phyloP scores from a whole-genome alignment of 495 filamentous ascomycete genomes.

The Evernia prunastri region DNA sequence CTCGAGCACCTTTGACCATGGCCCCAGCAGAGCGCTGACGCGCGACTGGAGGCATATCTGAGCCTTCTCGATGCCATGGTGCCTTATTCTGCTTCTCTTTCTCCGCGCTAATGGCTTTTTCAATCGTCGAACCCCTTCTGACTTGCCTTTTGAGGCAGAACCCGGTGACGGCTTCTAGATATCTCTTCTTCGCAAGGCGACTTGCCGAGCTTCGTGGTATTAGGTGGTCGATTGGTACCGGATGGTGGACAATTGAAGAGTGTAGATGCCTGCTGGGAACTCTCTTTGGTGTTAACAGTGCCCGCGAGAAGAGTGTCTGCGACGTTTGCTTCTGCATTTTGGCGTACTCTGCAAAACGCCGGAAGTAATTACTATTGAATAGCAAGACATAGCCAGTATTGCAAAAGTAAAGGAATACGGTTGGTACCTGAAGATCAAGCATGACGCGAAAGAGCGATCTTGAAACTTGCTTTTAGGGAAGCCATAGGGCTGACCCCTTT shows the following conservation, averaged over 20 bases:
- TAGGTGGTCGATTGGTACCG: not conserved
- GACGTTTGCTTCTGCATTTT: slow-evolving; percentile 8
- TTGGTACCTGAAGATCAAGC: not conserved
- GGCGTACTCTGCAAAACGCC: not conserved
- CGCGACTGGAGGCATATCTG: slow-evolving; percentile 50
- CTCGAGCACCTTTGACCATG: slow-evolving; percentile 55
- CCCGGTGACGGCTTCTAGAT: not conserved
- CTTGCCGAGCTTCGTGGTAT: not conserved
- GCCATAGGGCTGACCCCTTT: slow-evolving; percentile 18
- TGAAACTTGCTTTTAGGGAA: slow-evolving; percentile 7
- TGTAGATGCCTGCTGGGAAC: not conserved
- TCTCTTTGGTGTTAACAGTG: slow-evolving; percentile 4
- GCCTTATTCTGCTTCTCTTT: slow-evolving; percentile 46
- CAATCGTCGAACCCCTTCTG: slow-evolving; percentile 37
- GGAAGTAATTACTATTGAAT: not conserved
- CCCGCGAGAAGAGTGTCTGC: not conserved
- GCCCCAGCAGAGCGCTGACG: slow-evolving; percentile 42
- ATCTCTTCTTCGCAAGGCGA: not conserved
- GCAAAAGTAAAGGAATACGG: not conserved
- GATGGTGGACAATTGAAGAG: not conserved
- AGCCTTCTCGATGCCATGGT: slow-evolving; percentile 67
- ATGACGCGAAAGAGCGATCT: slow-evolving; percentile 1
- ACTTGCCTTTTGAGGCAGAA: not conserved
- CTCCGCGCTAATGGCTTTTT: slow-evolving; percentile 36
- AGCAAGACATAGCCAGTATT: slow-evolving; percentile 14